Base-by-base conservation (phyloP, 179 eudicot species). In the Heliamphora pulchella region DNA sequence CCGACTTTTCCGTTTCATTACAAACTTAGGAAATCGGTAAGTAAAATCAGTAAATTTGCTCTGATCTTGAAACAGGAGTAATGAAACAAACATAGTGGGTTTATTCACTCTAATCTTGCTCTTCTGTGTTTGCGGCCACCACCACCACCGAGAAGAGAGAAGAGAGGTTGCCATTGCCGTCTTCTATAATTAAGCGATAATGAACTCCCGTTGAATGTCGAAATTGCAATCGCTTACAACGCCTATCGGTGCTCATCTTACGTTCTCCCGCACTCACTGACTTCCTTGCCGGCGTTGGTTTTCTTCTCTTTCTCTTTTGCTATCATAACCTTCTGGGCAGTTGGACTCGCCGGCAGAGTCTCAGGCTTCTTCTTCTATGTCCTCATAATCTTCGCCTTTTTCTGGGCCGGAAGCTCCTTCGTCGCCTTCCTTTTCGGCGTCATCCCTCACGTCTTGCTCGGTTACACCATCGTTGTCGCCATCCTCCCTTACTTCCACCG, bases 401-500 rank as follows among this genome's bases (percentile, higher is more conserved):
- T 88, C 57, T 87, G 90, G 90, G 84, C 90, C 17, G 88, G 87
- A 22, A 87, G 84, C 73, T 87, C 90, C 0, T 87, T 88, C 75
- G 90, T 88, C 1, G 86, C 90, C 14, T 88, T 88, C 78, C 85
- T 88, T n/a, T 88, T 88, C 2, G 90, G 88, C 0, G 84, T 88
- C 0, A 85, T 88, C 14, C 90, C 90, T 0, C 87, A 86, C 4
- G 90, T 87, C 0, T 86, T 87, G 90, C 86, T 87, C 68, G 90
- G 90, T 3, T 87, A 87, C 87, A 86, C 86, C 4, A 82, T 87
- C 4, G 90, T 87, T 1, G 90, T 87, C 1, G 90, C 90, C 7
- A 86, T 87, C 9, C 54, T 87, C 4, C 88, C 90, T 5, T 87
- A 87, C 50, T 87, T 84, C 75, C 83, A 31, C 31, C 31, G 31